Evolutionary conservation across 768 basidiomycete species (phyloP).

Genomic region (Macrolepiota albuminosa): DNA sequence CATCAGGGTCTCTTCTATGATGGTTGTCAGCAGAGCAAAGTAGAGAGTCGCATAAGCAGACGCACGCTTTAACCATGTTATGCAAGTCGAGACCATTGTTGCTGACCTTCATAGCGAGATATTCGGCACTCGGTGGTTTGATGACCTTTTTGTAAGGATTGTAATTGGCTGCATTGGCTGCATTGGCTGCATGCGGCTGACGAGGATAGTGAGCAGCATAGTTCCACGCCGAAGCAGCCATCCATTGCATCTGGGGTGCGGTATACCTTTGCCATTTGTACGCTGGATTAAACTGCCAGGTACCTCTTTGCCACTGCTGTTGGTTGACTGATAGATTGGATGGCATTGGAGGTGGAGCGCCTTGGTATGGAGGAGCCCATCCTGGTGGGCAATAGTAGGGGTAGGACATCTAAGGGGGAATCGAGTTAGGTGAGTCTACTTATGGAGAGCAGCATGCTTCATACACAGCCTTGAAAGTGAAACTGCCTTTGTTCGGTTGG

Average conservation of each 20-base stretch:
- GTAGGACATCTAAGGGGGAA: neutral
- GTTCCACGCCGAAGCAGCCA: constrained; percentile 35
- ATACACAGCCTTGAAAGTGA: constrained; percentile 5
- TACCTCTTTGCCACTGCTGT: constrained; percentile 48
- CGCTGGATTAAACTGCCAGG: constrained; percentile 47
- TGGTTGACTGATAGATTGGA: constrained; percentile 37
- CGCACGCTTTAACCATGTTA: constrained; percentile 63
- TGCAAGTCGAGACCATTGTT: constrained; percentile 64
- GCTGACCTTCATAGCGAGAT: constrained; percentile 51
- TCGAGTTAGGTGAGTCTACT: neutral
- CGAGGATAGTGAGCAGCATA: constrained; percentile 14
- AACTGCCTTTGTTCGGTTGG: neutral
- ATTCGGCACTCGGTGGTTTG: constrained; percentile 59
- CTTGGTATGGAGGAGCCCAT: constrained; percentile 33
- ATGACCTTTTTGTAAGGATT: constrained; percentile 66
- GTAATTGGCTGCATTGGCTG: constrained; percentile 19
- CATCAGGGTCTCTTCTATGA: constrained; percentile 30
- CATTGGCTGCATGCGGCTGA: constrained; percentile 2
- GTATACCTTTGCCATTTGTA: constrained; percentile 28
- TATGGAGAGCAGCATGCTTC: neutral
- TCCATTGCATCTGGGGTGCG: constrained; percentile 28
- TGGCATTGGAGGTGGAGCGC: constrained; percentile 58
- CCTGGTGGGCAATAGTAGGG: constrained; percentile 13
- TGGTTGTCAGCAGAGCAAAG: neutral
- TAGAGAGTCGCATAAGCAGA: constrained; percentile 10